Conservation (phyloP, 2,329 filamentous ascomycete species). For the Xylaria sp. region DNA sequence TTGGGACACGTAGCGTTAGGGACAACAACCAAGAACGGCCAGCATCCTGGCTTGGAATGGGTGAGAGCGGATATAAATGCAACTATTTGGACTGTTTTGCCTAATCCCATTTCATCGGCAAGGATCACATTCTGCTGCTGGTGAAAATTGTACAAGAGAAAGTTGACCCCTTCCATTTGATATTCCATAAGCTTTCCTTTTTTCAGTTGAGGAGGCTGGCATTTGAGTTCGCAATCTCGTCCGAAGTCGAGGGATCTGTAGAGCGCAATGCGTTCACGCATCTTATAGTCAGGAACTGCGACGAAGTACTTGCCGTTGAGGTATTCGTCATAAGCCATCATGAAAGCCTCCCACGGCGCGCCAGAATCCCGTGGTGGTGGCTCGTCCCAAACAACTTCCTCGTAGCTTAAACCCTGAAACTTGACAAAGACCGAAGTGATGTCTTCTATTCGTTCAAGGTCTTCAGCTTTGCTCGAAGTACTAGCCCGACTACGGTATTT, state of each 20-base stretch:
- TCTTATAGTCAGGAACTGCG: conserved; percentile 63
- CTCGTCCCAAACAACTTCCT: conserved; percentile 89
- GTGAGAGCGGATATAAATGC: conserved; percentile 80
- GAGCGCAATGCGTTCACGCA: conserved; percentile 75
- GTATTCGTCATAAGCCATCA: conserved; percentile 86
- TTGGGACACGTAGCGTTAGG: conserved; percentile 97
- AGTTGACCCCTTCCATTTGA: conserved; percentile 92
- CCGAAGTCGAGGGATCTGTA: conserved; percentile 74
- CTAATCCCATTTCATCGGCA: conserved; percentile 97
- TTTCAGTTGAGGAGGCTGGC: conserved; percentile 77
- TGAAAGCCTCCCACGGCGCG: conserved; percentile 81
- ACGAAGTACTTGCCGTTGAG: conserved; percentile 79
- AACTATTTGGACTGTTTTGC: conserved; percentile 96
- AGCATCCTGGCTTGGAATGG: conserved; percentile 75
- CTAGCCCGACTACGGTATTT: conserved; percentile 65
- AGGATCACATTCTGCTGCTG: conserved; percentile 85
- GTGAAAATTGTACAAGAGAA: conserved; percentile 92
- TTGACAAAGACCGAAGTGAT: conserved; percentile 84
- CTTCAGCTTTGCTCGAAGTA: conserved; percentile 71
- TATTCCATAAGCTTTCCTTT: conserved; percentile 92
- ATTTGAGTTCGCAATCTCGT: conserved; percentile 70
- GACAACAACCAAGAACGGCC: conserved; percentile 92
- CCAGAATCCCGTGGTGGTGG: conserved; percentile 74
- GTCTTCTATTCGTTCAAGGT: conserved; percentile 75
- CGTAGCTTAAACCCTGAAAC: conserved; percentile 90